Conservation (phyloP, 2,329 filamentous ascomycete genomes). For the Aureobasidium melanogenum region DNA sequence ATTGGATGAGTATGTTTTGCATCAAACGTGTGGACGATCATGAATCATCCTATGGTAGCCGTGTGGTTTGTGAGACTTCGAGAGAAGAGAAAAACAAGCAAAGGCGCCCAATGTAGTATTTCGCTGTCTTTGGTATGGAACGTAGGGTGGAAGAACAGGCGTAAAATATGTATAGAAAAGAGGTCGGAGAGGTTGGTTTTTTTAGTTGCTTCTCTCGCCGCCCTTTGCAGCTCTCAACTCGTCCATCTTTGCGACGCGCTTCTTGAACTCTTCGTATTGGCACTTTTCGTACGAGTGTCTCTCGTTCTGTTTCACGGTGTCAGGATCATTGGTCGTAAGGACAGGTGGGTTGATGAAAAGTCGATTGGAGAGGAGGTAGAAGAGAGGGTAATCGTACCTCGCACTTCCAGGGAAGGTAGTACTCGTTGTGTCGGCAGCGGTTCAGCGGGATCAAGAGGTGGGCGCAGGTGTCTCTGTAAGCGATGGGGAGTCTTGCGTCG, state of each 20-base stretch:
- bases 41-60: too few relatives aligned
- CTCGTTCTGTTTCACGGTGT: slow-evolving; percentile 58
- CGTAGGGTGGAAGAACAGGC: neutral
- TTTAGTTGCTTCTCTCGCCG: slow-evolving; percentile 74
- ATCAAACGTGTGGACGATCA: neutral
- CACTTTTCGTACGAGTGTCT: slow-evolving; percentile 98
- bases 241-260: slow-evolving; percentile 97
- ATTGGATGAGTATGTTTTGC: neutral
- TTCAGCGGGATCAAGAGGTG: slow-evolving; percentile 93
- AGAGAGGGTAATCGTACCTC: slow-evolving; percentile 48
- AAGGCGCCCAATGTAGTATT: neutral
- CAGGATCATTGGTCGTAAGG: neutral
- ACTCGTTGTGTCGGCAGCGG: slow-evolving; percentile 83
- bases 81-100: neutral
- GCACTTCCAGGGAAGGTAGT: slow-evolving; percentile 97
- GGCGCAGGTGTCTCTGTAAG: slow-evolving; percentile 93
- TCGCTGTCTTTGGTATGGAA: neutral
- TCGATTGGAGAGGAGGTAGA: neutral
- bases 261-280: slow-evolving; percentile 98
- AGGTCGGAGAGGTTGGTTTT: neutral
- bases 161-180: neutral
- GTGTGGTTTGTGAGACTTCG: neutral
- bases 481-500: slow-evolving; percentile 74
- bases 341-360: too few relatives aligned
- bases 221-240: slow-evolving; percentile 81